Conservation (phyloP, 2,329 filamentous ascomycete genomes). For the Biscogniauxia sp. region DNA sequence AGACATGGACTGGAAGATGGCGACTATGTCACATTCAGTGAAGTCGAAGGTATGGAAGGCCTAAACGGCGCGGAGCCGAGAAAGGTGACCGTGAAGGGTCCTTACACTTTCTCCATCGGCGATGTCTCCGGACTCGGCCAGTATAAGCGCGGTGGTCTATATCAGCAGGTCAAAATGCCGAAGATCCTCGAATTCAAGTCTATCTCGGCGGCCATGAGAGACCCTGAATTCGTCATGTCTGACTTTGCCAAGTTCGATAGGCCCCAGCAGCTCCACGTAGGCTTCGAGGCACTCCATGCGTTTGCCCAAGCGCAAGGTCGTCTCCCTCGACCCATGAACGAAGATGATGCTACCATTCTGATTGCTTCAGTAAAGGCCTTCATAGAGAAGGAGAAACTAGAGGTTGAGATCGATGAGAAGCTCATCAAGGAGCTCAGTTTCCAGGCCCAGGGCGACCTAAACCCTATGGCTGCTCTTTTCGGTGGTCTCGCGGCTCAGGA, state of each 20-base stretch:
- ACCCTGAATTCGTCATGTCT: slow-evolving; percentile 85
- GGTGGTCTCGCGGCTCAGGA: slow-evolving; percentile 93
- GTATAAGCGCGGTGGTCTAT: slow-evolving; percentile 86
- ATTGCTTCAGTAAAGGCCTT: slow-evolving; percentile 73
- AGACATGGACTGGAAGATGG: slow-evolving; percentile 94
- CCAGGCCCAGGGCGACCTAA: slow-evolving; percentile 88
- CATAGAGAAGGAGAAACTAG: slow-evolving; percentile 69
- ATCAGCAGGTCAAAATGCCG: slow-evolving; percentile 97
- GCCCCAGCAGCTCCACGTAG: slow-evolving; percentile 85
- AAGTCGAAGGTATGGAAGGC: slow-evolving; percentile 87
- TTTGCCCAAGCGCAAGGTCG: slow-evolving; percentile 75
- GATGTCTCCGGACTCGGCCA: slow-evolving; percentile 84
- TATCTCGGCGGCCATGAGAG: slow-evolving; percentile 73
- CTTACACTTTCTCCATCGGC: slow-evolving; percentile 96
- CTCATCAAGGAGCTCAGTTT: slow-evolving; percentile 90
- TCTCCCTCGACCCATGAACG: slow-evolving; percentile 79
- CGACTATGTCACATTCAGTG: slow-evolving; percentile 92
- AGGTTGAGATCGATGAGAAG: slow-evolving; percentile 88
- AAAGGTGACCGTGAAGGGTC: slow-evolving; percentile 91
- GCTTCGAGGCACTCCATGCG: slow-evolving; percentile 86
- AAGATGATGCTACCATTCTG: slow-evolving; percentile 77
- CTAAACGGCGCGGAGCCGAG: slow-evolving; percentile 81
- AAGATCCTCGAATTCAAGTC: slow-evolving; percentile 88
- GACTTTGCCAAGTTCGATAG: slow-evolving; percentile 98
- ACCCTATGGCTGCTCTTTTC: slow-evolving; percentile 91